These are phyloP conservation scores for Striga hermonthica DNA, from an alignment of 305 asterid species.

Conservation along the genomic window DNA sequence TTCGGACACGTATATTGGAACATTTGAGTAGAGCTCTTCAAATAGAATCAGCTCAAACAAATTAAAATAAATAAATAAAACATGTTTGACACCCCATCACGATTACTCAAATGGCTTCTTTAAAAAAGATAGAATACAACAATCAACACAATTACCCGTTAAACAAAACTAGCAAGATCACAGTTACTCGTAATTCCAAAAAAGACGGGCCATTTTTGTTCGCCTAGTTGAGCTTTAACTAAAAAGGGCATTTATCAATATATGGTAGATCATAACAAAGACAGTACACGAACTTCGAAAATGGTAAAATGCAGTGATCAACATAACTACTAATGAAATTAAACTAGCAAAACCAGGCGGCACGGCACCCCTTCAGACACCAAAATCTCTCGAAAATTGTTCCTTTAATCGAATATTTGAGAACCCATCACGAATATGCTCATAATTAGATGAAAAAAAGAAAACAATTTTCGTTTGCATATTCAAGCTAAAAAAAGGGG, in stretches of 20 bases:
- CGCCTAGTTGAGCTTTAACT: conserved; percentile 6
- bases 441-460: no score
- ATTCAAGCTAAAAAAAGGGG: conserved; percentile 14
- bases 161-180: no score
- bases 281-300: not conserved
- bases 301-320: conserved; percentile 17
- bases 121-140: conserved; percentile 12
- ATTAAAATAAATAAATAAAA: conserved; percentile 6
- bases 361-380: no score
- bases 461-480: not conserved
- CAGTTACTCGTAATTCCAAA: no score
- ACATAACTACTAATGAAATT: conserved; percentile 9
- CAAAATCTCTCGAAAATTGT: conserved; percentile 26
- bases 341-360: conserved; percentile 1
- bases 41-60: conserved; percentile 23
- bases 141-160: not conserved
- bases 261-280: conserved; percentile 11
- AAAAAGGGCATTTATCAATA: conserved; percentile 1
- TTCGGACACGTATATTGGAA: conserved; percentile 9
- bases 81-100: conserved; percentile 12
- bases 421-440: conserved; percentile 10
- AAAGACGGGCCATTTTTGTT: not conserved
- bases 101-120: no score
- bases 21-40: conserved; percentile 16
- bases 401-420: conserved; percentile 25